Percentiles rank a stretch among this genome's conserved stretches.
These are phyloP conservation scores for Iris pallida DNA, from an alignment of 116 monocot genomes.

Conservation along the genomic window DNA sequence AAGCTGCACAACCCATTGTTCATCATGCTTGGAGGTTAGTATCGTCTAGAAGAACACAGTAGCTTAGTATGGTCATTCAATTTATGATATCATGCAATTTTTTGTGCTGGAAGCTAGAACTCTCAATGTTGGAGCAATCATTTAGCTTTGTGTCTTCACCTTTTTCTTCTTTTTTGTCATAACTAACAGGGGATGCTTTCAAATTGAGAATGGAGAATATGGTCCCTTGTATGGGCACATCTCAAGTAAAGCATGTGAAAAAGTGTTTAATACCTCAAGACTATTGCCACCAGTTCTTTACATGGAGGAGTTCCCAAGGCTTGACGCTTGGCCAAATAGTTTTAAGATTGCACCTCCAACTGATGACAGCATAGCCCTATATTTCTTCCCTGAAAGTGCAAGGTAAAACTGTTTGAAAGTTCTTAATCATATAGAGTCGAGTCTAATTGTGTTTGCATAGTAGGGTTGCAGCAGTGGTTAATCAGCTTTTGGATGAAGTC, in stretches of 20 bases:
- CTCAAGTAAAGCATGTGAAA: slow-evolving; percentile 34
- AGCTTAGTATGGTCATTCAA: neutral
- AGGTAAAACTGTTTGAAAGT: no score
- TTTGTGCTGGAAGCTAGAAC: neutral
- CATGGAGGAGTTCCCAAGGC: slow-evolving; percentile 23
- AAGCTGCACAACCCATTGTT: slow-evolving; percentile 12
- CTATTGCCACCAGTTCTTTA: slow-evolving; percentile 22
- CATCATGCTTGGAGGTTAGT: slow-evolving; percentile 38
- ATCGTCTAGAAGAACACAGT: neutral
- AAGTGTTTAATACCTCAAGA: slow-evolving; percentile 18
- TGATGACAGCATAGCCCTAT: slow-evolving; percentile 36
- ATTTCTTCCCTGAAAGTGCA: slow-evolving; percentile 24
- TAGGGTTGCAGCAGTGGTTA: slow-evolving; percentile 4
- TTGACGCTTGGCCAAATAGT: slow-evolving; percentile 28
- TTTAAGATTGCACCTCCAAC: slow-evolving; percentile 26
- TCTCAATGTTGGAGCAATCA: neutral
- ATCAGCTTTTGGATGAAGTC: slow-evolving; percentile 13
- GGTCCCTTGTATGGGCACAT: slow-evolving; percentile 33
- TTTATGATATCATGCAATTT: neutral
- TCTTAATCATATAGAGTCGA: no score
- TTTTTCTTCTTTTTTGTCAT: no score
- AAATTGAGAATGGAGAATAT: slow-evolving; percentile 19
- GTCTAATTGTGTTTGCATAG: neutral
- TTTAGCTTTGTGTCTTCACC: neutral
- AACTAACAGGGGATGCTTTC: slow-evolving; percentile 32